Evolutionary conservation across 2,329 filamentous ascomycete genomes (phyloP).

Genomic region (Fusarium poae): DNA sequence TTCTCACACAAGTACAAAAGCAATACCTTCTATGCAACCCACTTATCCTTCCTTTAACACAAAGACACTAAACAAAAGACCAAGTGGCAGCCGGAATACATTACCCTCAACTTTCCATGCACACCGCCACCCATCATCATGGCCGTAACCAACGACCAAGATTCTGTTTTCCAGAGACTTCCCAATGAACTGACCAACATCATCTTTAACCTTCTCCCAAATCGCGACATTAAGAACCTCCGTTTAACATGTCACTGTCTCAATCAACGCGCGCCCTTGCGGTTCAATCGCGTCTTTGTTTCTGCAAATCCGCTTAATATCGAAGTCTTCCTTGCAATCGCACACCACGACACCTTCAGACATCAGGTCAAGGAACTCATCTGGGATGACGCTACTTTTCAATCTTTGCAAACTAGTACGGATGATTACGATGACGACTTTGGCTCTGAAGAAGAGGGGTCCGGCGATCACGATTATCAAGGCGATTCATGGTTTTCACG

Average conservation of each 20-base stretch:
- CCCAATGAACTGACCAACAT: neutral
- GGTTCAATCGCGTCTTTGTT: neutral
- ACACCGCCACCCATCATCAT: neutral
- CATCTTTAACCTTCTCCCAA: neutral
- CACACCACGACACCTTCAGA: neutral
- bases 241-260: neutral
- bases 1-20: no score
- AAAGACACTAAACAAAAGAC: no score
- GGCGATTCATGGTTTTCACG: neutral
- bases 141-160: neutral
- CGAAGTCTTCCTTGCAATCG: neutral
- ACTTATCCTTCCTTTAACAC: no score
- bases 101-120: neutral
- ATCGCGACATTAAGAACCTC: conserved; percentile 1
- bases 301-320: neutral
- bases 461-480: neutral
- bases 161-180: neutral
- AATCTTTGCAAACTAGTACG: no score
- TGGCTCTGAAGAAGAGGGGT: neutral
- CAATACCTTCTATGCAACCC: no score
- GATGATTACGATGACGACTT: neutral
- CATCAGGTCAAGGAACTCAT: neutral
- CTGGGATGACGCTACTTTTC: conserved; percentile 5
- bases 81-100: neutral
- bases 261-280: neutral